Evolutionary conservation across 2,329 filamentous ascomycete genomes (phyloP).

Genomic region (Diaporthe ilicicola): DNA sequence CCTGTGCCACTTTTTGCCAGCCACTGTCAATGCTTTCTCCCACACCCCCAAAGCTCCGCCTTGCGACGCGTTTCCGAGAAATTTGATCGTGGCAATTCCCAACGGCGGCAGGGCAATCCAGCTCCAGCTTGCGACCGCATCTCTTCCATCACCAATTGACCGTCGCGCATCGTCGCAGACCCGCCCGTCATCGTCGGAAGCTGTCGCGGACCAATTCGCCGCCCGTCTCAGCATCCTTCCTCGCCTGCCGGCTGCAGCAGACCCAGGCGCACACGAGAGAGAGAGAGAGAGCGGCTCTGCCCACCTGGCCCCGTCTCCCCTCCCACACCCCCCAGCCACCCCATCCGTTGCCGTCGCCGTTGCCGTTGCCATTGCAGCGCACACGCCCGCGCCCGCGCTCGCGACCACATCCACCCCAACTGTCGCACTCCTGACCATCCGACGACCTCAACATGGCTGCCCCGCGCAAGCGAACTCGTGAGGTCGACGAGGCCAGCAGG

Average conservation of each 20-base stretch:
- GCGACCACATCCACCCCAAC: not conserved
- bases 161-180: constrained; percentile 23
- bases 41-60: constrained; percentile 25
- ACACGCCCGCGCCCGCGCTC: constrained; percentile 19
- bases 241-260: constrained; percentile 18
- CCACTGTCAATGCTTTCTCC: constrained; percentile 25
- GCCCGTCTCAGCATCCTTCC: not conserved
- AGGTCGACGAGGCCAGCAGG: constrained; percentile 57
- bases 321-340: constrained; percentile 22
- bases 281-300: not conserved
- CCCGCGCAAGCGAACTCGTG: constrained; percentile 61
- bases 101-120: constrained; percentile 25
- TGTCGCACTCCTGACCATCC: not conserved
- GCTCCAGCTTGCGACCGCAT: constrained; percentile 22
- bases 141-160: constrained; percentile 30
- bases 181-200: constrained; percentile 7
- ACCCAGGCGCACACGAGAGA: constrained; percentile 2
- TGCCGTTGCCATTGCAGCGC: too few relatives aligned
- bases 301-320: not conserved
- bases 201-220: constrained; percentile 25
- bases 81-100: constrained; percentile 27
- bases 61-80: constrained; percentile 29
- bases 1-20: constrained; percentile 27
- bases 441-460: constrained; percentile 46
- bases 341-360: not conserved